Evolutionary conservation across 805 yeast genomes (phyloP).

Genomic region (Blastobotrys attinorum): DNA sequence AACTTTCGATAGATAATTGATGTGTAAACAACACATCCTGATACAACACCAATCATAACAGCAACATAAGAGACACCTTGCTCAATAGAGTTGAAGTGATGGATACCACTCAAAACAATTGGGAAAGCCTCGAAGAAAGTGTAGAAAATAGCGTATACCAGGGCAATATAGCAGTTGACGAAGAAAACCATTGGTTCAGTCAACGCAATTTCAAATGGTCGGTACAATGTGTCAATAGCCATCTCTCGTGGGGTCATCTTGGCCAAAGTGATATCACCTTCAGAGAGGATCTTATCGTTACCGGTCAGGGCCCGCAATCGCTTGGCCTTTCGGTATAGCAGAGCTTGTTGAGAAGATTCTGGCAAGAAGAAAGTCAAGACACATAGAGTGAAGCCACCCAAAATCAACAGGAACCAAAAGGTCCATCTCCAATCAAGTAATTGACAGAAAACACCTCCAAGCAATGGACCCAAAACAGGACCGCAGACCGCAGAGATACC

Average conservation of each 20-base stretch:
- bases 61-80: constrained; percentile 39
- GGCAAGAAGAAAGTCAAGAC: constrained; percentile 38
- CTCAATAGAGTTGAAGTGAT: constrained; percentile 39
- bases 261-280: constrained; percentile 29
- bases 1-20: constrained; percentile 1
- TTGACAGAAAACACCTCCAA: constrained; percentile 44
- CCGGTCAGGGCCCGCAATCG: constrained; percentile 43
- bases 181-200: constrained; percentile 46
- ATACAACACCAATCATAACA: constrained; percentile 35
- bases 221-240: constrained; percentile 6
- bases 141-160: constrained; percentile 43
- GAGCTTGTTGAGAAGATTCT: constrained; percentile 41
- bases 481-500: constrained; percentile 45
- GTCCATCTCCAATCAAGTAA: constrained; percentile 48
- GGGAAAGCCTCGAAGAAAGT: constrained; percentile 56
- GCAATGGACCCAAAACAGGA: constrained; percentile 47
- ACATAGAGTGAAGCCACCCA: constrained; percentile 38
- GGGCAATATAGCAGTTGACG: constrained; percentile 40
- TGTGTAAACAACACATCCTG: constrained; percentile 9
- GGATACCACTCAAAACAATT: constrained; percentile 36
- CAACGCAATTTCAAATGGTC: constrained; percentile 38
- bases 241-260: neutral
- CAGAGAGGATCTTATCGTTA: constrained; percentile 34
- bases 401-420: constrained; percentile 44
- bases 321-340: constrained; percentile 41